phyloP scores from a whole-genome alignment of 805 yeast species.

The Kuraishia ogatae region DNA sequence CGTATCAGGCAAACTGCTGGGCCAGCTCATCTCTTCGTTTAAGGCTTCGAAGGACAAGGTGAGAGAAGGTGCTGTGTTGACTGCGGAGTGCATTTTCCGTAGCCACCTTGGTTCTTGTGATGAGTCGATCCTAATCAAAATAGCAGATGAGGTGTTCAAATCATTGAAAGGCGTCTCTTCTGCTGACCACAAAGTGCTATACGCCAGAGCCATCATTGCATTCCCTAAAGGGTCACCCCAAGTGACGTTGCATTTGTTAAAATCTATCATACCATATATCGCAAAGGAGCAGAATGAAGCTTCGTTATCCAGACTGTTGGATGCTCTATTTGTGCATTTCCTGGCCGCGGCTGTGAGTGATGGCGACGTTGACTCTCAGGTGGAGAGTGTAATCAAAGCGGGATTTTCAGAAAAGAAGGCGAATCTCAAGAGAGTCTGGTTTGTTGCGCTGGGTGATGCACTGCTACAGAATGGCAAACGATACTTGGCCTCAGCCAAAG shows the following conservation, averaged over 20 bases:
- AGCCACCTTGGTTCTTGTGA: slow-evolving; percentile 15
- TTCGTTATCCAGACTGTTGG: slow-evolving; percentile 41
- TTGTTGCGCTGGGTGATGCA: slow-evolving; percentile 33
- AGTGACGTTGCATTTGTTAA: slow-evolving; percentile 29
- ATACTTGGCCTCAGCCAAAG: slow-evolving; percentile 1
- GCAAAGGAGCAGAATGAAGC: slow-evolving; percentile 71
- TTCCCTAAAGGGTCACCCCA: slow-evolving; percentile 17
- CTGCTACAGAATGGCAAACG: slow-evolving; percentile 10
- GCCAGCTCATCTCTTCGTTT: slow-evolving; percentile 44
- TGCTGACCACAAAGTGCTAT: slow-evolving; percentile 49
- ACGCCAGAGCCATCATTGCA: slow-evolving; percentile 34
- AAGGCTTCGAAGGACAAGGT: slow-evolving; percentile 67
- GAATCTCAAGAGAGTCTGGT: slow-evolving; percentile 63
- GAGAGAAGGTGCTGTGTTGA: slow-evolving; percentile 36
- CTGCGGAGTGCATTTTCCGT: slow-evolving; percentile 19
- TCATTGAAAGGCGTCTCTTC: slow-evolving; percentile 47
- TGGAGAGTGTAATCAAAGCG: slow-evolving; percentile 25
- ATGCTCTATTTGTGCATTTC: slow-evolving; percentile 38
- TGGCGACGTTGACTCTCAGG: slow-evolving; percentile 16
- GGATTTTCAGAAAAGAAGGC: slow-evolving; percentile 65
- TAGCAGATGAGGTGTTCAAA: slow-evolving; percentile 47
- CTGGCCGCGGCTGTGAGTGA: slow-evolving; percentile 15
- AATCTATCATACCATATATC: slow-evolving; percentile 40
- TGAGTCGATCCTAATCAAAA: slow-evolving; percentile 18
- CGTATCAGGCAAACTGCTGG: slow-evolving; percentile 33